Evolutionary conservation across 2,329 filamentous ascomycete species (phyloP), one percentile per base, ranked within the genome.

Genomic region (Penicillium digitatum): DNA sequence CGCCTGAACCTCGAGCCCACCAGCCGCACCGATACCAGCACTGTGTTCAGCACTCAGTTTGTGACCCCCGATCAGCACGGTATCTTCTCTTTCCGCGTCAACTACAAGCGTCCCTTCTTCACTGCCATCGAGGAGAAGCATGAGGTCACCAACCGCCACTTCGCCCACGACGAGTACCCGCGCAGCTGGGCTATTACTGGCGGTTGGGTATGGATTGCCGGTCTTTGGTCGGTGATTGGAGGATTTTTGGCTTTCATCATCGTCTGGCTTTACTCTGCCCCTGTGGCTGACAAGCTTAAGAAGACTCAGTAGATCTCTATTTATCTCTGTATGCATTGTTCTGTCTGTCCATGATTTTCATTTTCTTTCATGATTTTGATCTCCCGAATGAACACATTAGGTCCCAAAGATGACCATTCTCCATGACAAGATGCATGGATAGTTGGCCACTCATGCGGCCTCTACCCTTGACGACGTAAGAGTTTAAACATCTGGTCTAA

Each of bases 21-120:
- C 10, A 74, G 76, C 31, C 79, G 79, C 26, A 87, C 85, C 1
- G 74, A 80, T 52, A 86, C 89, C 66, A 85, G 86, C 61, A 87
- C 89, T 47, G 81, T 88, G 58, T 99, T 87, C 79, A 81, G 82
- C 60, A 81, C 83, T 43, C 81, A 83, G 24, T 96, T 99, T 76
- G 88, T 81, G 61, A 82, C 93, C 4, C 94, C 94, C 5, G 94
- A 99, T 73, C 94, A 99, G 76, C 94, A 99, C 78, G 94, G 94
- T 71, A 96, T 99, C 76, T 99, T 97, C 82, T 95, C 95, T 78
- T 97, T 99, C 82, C 85, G 87, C 71, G 82, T 97, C 74, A 95
- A 96, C 81, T 96, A 97, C 82, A 95, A 95, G 81, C 86, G 94
- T 7, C 91, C 93, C 1, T 95, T 96, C 80, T 77, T 95, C 64